phyloP scores from a whole-genome alignment of 2,329 filamentous ascomycete species.

The Arthroderma sp. region DNA sequence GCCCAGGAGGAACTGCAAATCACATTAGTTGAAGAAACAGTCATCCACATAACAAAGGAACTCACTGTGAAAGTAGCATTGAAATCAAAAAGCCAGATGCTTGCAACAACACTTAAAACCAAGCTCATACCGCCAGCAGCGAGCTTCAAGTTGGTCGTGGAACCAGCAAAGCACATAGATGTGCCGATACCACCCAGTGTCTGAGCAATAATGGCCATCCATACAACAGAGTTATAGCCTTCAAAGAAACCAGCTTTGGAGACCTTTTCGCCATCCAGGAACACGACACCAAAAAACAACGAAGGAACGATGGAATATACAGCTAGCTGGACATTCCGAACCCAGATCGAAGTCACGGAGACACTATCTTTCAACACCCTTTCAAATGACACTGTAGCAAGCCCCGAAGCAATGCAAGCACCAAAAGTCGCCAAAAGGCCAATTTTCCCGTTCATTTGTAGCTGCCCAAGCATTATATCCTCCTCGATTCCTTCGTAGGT shows the following conservation, averaged over 20 bases:
- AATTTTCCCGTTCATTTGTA: constrained; percentile 61
- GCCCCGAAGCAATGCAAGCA: constrained; percentile 65
- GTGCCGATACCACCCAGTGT: constrained; percentile 74
- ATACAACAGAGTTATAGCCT: constrained; percentile 87
- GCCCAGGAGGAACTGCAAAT: constrained; percentile 61
- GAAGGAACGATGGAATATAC: constrained; percentile 90
- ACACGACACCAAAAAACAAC: constrained; percentile 70
- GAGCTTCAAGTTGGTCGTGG: constrained; percentile 85
- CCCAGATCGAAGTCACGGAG: constrained; percentile 68
- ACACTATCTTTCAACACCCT: constrained; percentile 83
- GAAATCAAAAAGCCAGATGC: constrained; percentile 75
- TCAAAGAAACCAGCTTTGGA: constrained; percentile 79
- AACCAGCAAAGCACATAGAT: constrained; percentile 66
- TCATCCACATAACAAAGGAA: constrained; percentile 10
- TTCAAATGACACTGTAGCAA: constrained; percentile 59
- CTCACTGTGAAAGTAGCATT: constrained; percentile 58
- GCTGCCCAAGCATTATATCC: constrained; percentile 39
- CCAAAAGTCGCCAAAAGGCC: constrained; percentile 67
- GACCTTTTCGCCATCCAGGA: constrained; percentile 76
- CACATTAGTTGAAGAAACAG: too few relatives aligned
- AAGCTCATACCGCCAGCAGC: constrained; percentile 90
- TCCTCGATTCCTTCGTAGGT: constrained; percentile 80
- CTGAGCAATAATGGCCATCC: constrained; percentile 71
- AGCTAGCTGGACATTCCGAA: constrained; percentile 85
- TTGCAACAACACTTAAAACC: constrained; percentile 71